phyloP scores from a whole-genome alignment of 257 asterid genomes.

The Leonotis leonurus region DNA sequence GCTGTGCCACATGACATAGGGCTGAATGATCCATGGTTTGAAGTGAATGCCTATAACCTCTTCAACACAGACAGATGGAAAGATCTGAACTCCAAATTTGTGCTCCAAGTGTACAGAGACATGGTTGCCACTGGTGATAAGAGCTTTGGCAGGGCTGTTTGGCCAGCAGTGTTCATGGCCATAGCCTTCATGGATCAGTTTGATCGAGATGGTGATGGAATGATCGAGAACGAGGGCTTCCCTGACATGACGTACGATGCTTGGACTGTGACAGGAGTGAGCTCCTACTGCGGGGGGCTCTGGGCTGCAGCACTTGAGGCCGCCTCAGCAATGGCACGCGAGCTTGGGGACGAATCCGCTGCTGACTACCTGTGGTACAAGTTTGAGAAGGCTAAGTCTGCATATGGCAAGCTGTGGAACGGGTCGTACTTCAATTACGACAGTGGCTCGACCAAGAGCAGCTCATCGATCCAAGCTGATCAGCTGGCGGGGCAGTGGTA shows the following conservation, averaged over 20 bases:
- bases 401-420: conserved; percentile 55
- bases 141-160: conserved; percentile 56
- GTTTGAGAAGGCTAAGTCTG: conserved; percentile 58
- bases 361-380: conserved; percentile 56
- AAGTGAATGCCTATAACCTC: conserved; percentile 57
- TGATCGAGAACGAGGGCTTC: conserved; percentile 75
- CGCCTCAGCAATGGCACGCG: conserved; percentile 69
- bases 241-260: conserved; percentile 82
- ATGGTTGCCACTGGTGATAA: conserved; percentile 65
- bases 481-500: conserved; percentile 90
- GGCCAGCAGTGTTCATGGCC: conserved; percentile 80
- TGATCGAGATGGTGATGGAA: conserved; percentile 74
- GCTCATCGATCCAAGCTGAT: conserved; percentile 76
- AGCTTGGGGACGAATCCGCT: conserved; percentile 50
- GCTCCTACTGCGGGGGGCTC: conserved; percentile 71
- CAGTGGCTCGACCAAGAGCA: conserved; percentile 28
- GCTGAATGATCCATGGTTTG: conserved; percentile 80
- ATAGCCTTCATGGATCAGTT: conserved; percentile 83
- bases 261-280: conserved; percentile 63
- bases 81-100: conserved; percentile 78
- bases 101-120: conserved; percentile 73
- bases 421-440: conserved; percentile 75
- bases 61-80: conserved; percentile 73
- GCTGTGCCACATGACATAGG: conserved; percentile 90
- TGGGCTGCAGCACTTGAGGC: conserved; percentile 84